These are phyloP conservation scores for Aspergillus biplanus DNA, from an alignment of 495 filamentous ascomycete species.

Conservation along the genomic window DNA sequence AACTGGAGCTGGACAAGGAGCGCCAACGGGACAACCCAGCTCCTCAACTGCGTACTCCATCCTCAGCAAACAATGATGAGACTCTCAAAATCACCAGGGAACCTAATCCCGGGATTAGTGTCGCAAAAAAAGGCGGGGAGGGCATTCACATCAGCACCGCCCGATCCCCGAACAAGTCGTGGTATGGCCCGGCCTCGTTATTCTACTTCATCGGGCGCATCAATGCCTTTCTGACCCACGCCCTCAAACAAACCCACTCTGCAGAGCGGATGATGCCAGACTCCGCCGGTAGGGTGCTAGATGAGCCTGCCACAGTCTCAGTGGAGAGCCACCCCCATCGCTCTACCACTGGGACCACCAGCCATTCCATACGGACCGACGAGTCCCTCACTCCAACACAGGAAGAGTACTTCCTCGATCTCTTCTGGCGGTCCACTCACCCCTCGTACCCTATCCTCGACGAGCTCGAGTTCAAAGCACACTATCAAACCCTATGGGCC, in stretches of 20 bases:
- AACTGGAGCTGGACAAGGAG: conserved; percentile 33
- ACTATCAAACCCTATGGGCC: conserved; percentile 53
- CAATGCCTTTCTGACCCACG: conserved; percentile 22
- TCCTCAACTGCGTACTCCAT: conserved; percentile 14
- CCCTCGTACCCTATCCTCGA: conserved; percentile 42
- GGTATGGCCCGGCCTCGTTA: conserved; percentile 36
- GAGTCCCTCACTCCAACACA: conserved; percentile 16
- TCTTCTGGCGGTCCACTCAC: conserved; percentile 57
- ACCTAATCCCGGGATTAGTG: background rate
- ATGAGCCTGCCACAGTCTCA: conserved; percentile 6
- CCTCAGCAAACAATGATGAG: background rate
- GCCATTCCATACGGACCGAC: conserved; percentile 6
- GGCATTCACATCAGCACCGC: conserved; percentile 30
- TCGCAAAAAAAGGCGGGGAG: conserved; percentile 20
- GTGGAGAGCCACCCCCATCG: background rate
- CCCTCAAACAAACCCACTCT: conserved; percentile 15
- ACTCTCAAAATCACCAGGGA: no score
- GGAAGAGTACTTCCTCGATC: conserved; percentile 50
- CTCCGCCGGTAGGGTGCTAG: conserved; percentile 12
- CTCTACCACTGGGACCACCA: background rate
- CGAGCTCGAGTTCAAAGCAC: conserved; percentile 48
- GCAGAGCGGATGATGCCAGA: conserved; percentile 14
- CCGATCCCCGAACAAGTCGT: conserved; percentile 25
- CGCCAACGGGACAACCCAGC: background rate
- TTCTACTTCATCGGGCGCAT: conserved; percentile 39